Evolutionary conservation across 148 eudicot genomes (phyloP).

Genomic region (Silene conica): DNA sequence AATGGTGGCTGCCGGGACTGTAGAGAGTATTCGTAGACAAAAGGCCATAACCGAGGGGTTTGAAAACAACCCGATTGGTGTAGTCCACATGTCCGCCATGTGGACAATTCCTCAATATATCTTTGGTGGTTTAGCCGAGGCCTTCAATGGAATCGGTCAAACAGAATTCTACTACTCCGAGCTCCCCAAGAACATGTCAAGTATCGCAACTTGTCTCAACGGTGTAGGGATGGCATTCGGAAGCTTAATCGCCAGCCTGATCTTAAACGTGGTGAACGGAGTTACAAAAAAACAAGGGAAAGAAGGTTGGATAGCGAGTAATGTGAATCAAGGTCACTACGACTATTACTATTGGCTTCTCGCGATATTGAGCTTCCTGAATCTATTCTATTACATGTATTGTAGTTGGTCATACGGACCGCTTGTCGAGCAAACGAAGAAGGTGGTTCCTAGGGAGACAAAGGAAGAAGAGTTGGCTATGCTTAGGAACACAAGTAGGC

Average conservation of each 20-base stretch:
- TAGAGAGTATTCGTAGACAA: constrained; percentile 50
- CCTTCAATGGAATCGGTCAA: constrained; percentile 61
- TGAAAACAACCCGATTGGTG: constrained; percentile 28
- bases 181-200: constrained; percentile 82
- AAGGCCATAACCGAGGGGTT: constrained; percentile 46
- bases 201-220: constrained; percentile 51
- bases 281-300: constrained; percentile 36
- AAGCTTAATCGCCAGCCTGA: constrained; percentile 47
- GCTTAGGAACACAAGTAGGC: constrained; percentile 24
- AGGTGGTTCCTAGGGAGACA: constrained; percentile 22
- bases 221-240: constrained; percentile 63
- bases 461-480: constrained; percentile 32
- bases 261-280: constrained; percentile 45
- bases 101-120: constrained; percentile 57
- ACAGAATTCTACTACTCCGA: constrained; percentile 81
- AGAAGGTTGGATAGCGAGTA: constrained; percentile 58
- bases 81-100: constrained; percentile 63
- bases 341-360: constrained; percentile 79
- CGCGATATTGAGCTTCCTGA: constrained; percentile 46
- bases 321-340: constrained; percentile 64
- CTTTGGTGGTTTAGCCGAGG: constrained; percentile 78
- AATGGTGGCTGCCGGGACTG: constrained; percentile 51
- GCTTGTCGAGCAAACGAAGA: constrained; percentile 33
- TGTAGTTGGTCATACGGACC: constrained; percentile 41
- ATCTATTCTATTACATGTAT: constrained; percentile 47